Conservation (phyloP, 1,139 yeast species). For the Spathaspora jeffriesii region DNA sequence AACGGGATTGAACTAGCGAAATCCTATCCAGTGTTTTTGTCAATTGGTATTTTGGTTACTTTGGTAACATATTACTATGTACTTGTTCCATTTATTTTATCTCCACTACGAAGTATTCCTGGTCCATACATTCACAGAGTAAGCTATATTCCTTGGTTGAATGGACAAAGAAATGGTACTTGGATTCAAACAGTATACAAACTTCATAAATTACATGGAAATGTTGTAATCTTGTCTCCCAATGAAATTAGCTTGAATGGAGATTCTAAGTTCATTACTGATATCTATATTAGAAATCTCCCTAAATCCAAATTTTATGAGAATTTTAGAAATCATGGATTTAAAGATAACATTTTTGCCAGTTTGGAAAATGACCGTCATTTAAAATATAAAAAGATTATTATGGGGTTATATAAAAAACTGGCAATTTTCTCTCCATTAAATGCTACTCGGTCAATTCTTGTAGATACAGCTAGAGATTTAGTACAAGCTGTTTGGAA, state of each 20-base stretch:
- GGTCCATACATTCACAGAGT: constrained; percentile 59
- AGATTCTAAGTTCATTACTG: constrained; percentile 46
- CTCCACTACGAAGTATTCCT: constrained; percentile 56
- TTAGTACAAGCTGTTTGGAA: constrained; percentile 26
- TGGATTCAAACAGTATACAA: constrained; percentile 53
- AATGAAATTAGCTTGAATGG: constrained; percentile 62
- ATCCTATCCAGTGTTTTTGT: constrained; percentile 6
- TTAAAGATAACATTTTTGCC: constrained; percentile 57
- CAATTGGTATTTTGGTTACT: background rate
- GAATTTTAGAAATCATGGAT: constrained; percentile 61
- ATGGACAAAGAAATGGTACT: constrained; percentile 51
- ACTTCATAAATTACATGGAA: constrained; percentile 59
- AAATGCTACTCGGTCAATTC: constrained; percentile 25
- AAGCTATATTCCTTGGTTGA: constrained; percentile 47
- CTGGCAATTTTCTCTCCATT: constrained; percentile 34
- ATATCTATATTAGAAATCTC: constrained; percentile 57
- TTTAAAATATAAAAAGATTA: constrained; percentile 46
- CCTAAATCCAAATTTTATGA: constrained; percentile 64
- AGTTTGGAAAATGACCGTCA: constrained; percentile 52
- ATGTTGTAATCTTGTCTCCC: constrained; percentile 61
- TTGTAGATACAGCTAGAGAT: constrained; percentile 25
- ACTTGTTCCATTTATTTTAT: constrained; percentile 46
- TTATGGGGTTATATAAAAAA: constrained; percentile 53
- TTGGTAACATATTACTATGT: constrained; percentile 27
- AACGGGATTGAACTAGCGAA: background rate